Percentiles rank a stretch among this genome's conserved stretches.
phyloP scores from a whole-genome alignment of 1,284 basidiomycete species.

The Abortiporus biennis region DNA sequence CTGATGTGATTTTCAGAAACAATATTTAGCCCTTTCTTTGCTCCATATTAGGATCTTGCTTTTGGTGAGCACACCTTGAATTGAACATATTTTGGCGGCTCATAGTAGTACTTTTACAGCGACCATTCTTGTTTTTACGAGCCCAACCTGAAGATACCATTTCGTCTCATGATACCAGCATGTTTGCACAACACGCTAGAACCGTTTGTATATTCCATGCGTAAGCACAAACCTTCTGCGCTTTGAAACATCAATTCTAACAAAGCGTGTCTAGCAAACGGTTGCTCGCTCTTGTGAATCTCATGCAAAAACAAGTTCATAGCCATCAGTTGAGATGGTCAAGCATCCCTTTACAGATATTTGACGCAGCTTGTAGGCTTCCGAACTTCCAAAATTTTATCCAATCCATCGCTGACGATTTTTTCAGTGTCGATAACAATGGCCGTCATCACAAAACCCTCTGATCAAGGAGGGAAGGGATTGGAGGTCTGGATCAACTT shows the following conservation, averaged over 20 bases:
- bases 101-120: no score
- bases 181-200: constrained; percentile 3
- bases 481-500: constrained; percentile 18
- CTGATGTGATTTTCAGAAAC: constrained; percentile 11
- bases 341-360: constrained; percentile 5
- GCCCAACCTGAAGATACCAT: not conserved
- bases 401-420: not conserved
- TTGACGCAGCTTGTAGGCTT: constrained; percentile 11
- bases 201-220: constrained; percentile 5
- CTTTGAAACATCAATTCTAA: not conserved
- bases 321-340: constrained; percentile 10
- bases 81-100: not conserved
- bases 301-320: constrained; percentile 8
- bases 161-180: not conserved
- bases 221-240: not conserved
- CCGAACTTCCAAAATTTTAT: not conserved
- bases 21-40: constrained; percentile 8
- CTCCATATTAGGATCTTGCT: not conserved
- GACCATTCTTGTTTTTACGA: constrained; percentile 18
- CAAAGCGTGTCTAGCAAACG: constrained; percentile 3
- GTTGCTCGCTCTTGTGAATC: constrained; percentile 4
- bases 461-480: constrained; percentile 15
- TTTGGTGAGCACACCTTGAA: constrained; percentile 1
- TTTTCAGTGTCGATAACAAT: constrained; percentile 15
- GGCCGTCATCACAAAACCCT: constrained; percentile 17